Base-by-base conservation (phyloP, 163 green algal genomes). In the Scenedesmus sp. region DNA sequence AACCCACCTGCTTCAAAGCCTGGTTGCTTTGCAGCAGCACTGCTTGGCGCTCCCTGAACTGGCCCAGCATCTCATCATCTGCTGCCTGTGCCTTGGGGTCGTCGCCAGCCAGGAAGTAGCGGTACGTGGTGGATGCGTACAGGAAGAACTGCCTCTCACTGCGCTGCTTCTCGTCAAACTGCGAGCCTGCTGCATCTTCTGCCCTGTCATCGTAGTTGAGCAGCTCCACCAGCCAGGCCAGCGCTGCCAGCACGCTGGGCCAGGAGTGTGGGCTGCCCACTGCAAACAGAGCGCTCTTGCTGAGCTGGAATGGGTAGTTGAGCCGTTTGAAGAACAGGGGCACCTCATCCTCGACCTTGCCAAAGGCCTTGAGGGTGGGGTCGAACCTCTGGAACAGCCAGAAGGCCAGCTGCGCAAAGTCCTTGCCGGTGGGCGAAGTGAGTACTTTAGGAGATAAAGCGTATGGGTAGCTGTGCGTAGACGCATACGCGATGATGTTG, bases 301-400 rank as follows among this genome's bases (percentile, higher is more conserved):
- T 97, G 94, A 99, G 98, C 70, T 95, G 93, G 89, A 99, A 99
- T 13, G 98, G 98, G 93, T 99, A 99, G 55, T 95, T 94, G 23
- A 99, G 94, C 56, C 97, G 96, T 95, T 99, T 99, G 95, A 98
- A 99, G 73, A 99, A 94, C 55, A 95, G 86, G 1, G 97, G 97
- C 3, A 99, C 96, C 88, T 99, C 97, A 56, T 99, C 98, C 92
- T 99, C 98, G 10, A 99, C 95, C 92, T 99, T 99, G 82, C 95
- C 95, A 83, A 96, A 95, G 1, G 93, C 93, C 88, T 97, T 98
- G 82, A 97, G 94, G 84, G 95, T 97, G 6, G 97, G 95, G 92
- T 99, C 98, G 60, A 99, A 92, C 82, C 96, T 95, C 46, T 95
- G 94, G 81, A 98, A 96, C 10, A 99, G 94, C 93, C 99, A 99